Conservation (phyloP, 306 rosid species). For the Prunus mira region DNA sequence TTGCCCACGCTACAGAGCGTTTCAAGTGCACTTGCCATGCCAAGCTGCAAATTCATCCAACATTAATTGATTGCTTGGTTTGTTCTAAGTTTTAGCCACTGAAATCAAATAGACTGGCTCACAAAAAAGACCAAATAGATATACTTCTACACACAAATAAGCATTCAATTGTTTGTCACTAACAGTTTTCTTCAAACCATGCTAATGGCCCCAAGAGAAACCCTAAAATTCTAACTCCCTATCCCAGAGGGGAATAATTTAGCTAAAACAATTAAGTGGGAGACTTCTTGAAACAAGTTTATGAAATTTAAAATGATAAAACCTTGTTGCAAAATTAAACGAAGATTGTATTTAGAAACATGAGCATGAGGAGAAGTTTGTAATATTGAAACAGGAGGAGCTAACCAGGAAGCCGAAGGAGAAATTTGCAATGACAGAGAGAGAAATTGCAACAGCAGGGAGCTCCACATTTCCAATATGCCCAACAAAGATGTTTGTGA, state of each 20-base stretch:
- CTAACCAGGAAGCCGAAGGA: constrained; percentile 85
- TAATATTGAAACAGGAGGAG: background rate
- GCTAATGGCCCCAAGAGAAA: background rate
- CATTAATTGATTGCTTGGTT: background rate
- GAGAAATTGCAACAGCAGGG: constrained; percentile 70
- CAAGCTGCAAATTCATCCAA: constrained; percentile 56
- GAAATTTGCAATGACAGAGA: constrained; percentile 74
- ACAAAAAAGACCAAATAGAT: background rate
- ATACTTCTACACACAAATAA: too few relatives aligned
- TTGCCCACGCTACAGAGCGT: constrained; percentile 76
- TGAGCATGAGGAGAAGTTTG: background rate
- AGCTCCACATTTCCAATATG: constrained; percentile 75
- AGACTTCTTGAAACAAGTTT: background rate
- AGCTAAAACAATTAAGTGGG: too few relatives aligned
- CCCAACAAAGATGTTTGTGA: constrained; percentile 78
- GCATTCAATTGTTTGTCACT: background rate
- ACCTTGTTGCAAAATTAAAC: background rate
- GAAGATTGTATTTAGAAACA: background rate
- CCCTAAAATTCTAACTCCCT: background rate
- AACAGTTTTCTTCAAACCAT: background rate
- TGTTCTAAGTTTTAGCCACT: background rate
- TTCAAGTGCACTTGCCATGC: constrained; percentile 97
- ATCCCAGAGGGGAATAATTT: background rate
- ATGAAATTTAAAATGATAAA: too few relatives aligned
- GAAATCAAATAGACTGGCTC: too few relatives aligned